phyloP scores from a whole-genome alignment of 169 alveolate species.

The Plasmodium gallinaceum region DNA sequence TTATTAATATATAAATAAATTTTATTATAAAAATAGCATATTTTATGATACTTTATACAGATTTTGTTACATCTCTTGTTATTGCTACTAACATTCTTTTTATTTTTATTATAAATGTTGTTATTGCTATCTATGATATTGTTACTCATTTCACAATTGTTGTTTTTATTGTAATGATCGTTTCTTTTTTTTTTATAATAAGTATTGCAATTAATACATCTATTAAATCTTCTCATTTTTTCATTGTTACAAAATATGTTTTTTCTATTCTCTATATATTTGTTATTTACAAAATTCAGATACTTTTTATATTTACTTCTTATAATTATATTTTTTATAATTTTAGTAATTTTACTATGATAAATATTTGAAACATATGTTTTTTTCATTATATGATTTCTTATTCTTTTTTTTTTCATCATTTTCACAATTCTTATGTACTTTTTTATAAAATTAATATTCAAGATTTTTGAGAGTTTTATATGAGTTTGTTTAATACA shows the following conservation, averaged over 20 bases:
- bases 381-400: not conserved
- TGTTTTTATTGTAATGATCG: not conserved
- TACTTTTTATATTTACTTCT: slow-evolving; percentile 16
- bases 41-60: too few species aligned
- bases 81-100: too few species aligned
- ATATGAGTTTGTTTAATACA: slow-evolving; percentile 6
- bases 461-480: slow-evolving; percentile 5
- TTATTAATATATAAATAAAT: too few species aligned
- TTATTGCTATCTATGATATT: too few species aligned
- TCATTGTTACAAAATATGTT: slow-evolving; percentile 9
- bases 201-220: not conserved
- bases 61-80: too few species aligned
- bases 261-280: slow-evolving; percentile 6
- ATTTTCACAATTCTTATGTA: slow-evolving; percentile 12
- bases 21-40: too few species aligned
- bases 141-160: not conserved
- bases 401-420: slow-evolving; percentile 15
- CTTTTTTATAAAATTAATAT: not conserved
- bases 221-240: slow-evolving; percentile 9
- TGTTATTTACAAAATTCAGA: slow-evolving; percentile 8
- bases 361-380: not conserved
- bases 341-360: slow-evolving; percentile 5
- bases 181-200: not conserved
- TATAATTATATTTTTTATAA: slow-evolving; percentile 19
- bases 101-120: too few species aligned